These are phyloP conservation scores for Fomes fomentarius DNA, from an alignment of 1,284 basidiomycete genomes.

Conservation along the genomic window DNA sequence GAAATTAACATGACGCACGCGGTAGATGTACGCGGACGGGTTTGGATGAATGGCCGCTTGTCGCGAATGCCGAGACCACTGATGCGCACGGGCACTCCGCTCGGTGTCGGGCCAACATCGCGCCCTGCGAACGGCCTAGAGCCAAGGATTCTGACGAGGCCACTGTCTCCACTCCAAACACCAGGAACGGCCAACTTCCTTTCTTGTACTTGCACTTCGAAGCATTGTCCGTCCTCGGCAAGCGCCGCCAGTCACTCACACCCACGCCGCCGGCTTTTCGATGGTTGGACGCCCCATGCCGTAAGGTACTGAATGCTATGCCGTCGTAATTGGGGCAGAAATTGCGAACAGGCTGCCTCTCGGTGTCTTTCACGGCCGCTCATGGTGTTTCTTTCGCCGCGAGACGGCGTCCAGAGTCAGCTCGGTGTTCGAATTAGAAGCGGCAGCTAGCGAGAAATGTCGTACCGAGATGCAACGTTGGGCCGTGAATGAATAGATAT, in stretches of 20 bases:
- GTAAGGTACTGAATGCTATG: not conserved
- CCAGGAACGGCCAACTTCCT: not conserved
- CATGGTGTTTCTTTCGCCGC: not conserved
- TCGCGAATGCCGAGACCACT: too few relatives aligned
- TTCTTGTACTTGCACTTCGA: too few relatives aligned
- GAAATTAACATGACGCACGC: slow-evolving; percentile 15
- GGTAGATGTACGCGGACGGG: too few relatives aligned
- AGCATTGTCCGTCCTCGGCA: not conserved
- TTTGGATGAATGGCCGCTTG: too few relatives aligned
- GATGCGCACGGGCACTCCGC: too few relatives aligned
- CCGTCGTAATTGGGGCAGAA: not conserved
- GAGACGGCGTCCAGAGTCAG: not conserved
- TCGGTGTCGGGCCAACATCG: too few relatives aligned
- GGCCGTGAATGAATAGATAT: slow-evolving; percentile 1
- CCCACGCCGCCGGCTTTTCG: not conserved
- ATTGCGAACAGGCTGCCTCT: too few relatives aligned
- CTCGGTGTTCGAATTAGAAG: not conserved
- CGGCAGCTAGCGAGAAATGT: not conserved
- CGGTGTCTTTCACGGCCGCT: not conserved
- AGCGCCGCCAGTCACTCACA: not conserved
- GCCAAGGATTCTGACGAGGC: not conserved
- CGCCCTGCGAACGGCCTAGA: slow-evolving; percentile 11
- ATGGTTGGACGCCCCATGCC: not conserved
- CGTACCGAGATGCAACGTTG: not conserved
- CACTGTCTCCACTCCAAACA: not conserved